A percentile compares a stretch with the other conserved stretches of the same genome.
Evolutionary conservation across 331 rosid genomes (phyloP).

Genomic region (Cydonia oblonga): DNA sequence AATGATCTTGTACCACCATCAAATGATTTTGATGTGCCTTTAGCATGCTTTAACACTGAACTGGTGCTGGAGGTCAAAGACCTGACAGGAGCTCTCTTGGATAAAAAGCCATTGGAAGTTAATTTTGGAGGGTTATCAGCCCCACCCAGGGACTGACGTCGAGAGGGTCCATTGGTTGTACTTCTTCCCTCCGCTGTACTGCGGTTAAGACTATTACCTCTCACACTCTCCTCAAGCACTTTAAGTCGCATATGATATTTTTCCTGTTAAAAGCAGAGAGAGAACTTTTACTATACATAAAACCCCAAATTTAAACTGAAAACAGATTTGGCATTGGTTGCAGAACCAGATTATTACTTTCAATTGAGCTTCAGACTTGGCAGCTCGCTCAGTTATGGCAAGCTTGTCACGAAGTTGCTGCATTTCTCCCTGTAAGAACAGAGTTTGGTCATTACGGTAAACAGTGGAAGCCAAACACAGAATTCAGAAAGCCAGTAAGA

Average conservation of each 20-base stretch:
- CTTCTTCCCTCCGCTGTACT: constrained; percentile 74
- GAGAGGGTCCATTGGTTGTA: constrained; percentile 78
- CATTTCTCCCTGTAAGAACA: constrained; percentile 82
- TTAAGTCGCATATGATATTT: constrained; percentile 93
- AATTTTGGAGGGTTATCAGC: constrained; percentile 70
- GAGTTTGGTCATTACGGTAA: constrained; percentile 9
- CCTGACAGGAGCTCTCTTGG: constrained; percentile 76
- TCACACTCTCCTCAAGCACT: constrained; percentile 89
- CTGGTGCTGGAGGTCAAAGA: constrained; percentile 69
- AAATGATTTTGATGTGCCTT: constrained; percentile 94
- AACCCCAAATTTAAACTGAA: constrained; percentile 21
- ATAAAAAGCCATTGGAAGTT: constrained; percentile 68
- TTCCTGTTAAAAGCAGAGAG: constrained; percentile 58
- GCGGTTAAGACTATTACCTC: constrained; percentile 64
- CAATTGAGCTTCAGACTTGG: constrained; percentile 91
- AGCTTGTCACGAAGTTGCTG: constrained; percentile 98
- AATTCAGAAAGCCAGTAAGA: neutral
- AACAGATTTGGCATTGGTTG: constrained; percentile 15
- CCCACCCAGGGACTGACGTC: constrained; percentile 96
- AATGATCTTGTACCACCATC: constrained; percentile 94
- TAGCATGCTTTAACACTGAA: constrained; percentile 82
- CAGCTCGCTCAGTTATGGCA: constrained; percentile 71
- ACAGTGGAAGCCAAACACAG: constrained; percentile 5
- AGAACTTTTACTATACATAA: constrained; percentile 18
- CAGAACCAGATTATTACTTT: constrained; percentile 59